Base-by-base conservation (phyloP, 1,284 basidiomycete genomes). In the Ganoderma resinaceum region DNA sequence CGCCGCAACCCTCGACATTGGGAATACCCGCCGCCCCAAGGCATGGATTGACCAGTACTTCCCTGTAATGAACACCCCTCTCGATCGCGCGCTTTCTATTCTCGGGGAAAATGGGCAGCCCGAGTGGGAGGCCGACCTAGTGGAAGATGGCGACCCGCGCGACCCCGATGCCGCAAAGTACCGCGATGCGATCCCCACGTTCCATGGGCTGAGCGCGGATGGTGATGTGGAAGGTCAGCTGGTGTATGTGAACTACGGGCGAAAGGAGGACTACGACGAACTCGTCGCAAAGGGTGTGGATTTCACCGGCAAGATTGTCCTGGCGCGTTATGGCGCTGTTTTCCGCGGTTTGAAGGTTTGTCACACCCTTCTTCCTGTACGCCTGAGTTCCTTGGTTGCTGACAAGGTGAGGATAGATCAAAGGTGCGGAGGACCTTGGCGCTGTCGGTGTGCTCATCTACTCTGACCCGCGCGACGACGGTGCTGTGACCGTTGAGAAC, bases 381-480 rank as follows among this genome's bases (percentile, higher is more conserved):
- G 14, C 2, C 1, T 0, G 9, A 38, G 4, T 18, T 42, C 37
- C 18, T 16, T 16, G 35, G 9, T 18, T 38, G 8, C 37, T 60
- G 12, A 40, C n/a, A 3, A 8, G 3, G 23, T 38, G n/a, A 29
- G 11, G 11, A 16, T 74, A 95, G 88, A 85, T 95, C 65, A 88
- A 94, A 82, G 88, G 90, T 1, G 95, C 96, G 2, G 87, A 96
- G 75, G 94, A 96, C 72, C 89, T 89, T 4, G 96, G 96, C 26
- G 95, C 91, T 9, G 89, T 82, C 65, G 90, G 90, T 72, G 82
- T 89, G 35, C 79, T 93, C 61, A 96, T 98, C 75, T 99, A 95
- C 81, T 90, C 90, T 18, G 97, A 98, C 80, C 93, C 94, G 16
- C 90, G 90, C 65, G 95, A 98, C 76, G 96, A 98, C 76, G 95